Evolutionary conservation across 257 asterid species (phyloP).

Genomic region (Cruciata laevipes): DNA sequence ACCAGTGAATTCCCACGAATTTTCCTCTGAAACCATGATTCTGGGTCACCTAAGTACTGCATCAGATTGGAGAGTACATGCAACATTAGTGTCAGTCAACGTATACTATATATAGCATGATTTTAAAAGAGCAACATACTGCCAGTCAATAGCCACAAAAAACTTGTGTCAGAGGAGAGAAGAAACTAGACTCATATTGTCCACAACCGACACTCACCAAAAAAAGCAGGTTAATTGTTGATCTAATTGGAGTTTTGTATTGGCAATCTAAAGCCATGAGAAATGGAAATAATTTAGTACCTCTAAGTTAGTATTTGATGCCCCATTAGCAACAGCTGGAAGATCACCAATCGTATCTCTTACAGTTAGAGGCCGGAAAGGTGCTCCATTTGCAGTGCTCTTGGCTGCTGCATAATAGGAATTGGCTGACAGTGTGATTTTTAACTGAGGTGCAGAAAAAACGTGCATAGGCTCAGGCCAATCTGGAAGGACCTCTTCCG

Average conservation of each 20-base stretch:
- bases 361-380: slow-evolving; percentile 90
- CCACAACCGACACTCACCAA: not conserved
- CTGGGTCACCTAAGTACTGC: slow-evolving; percentile 71
- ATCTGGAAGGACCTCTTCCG: slow-evolving; percentile 81
- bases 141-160: not conserved
- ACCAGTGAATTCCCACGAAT: slow-evolving; percentile 53
- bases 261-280: not conserved
- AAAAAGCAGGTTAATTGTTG: not conserved
- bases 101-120: not conserved
- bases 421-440: slow-evolving; percentile 51
- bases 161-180: not conserved
- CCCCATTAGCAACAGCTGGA: slow-evolving; percentile 83
- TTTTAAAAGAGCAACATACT: not conserved
- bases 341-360: slow-evolving; percentile 96
- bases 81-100: not conserved
- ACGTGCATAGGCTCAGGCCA: slow-evolving; percentile 99
- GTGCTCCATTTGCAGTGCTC: slow-evolving; percentile 85
- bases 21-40: slow-evolving; percentile 83
- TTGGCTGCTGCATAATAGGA: slow-evolving; percentile 67
- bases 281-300: slow-evolving; percentile 22
- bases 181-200: not conserved
- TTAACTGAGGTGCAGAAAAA: slow-evolving; percentile 74
- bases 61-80: slow-evolving; percentile 19
- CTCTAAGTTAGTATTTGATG: slow-evolving; percentile 53
- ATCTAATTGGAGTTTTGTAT: not conserved